Base-by-base conservation (phyloP, 306 rosid species). In the Castanea sativa region DNA sequence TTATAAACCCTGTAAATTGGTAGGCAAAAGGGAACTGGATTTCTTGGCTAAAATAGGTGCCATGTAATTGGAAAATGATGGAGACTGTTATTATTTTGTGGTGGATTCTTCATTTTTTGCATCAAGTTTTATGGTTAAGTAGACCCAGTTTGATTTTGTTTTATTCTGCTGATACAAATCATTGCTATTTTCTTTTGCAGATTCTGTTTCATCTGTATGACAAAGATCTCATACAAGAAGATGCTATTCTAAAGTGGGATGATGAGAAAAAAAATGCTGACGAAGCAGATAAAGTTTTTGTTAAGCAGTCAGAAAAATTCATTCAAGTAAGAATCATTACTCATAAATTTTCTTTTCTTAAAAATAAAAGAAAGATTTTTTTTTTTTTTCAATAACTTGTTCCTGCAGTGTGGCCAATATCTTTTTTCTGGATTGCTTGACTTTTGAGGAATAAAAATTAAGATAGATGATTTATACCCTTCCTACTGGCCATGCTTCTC, bases 181-280 rank as follows among this genome's bases (percentile, higher is more conserved):
- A 55, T 80, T 59, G 53, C 52, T 70, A 0, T 59, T 19, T 35
- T 75, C 69, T 78, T 79, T 23, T 32, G 6, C 92, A 96, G 99
- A 88, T 96, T 60, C 80, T 96, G 84, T 81, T 65, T 53, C 84
- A 80, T 75, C 79, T 96, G 77, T 96, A 96, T 61, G 84, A 89
- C 38, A 88, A 90, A 81, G 99, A 96, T 55, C 74, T 91, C 63
- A 55, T 96, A 71, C 87, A 79, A 73, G 99, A 96, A 90, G 96
- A 93, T 35, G 99, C 99, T 49, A 83, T 96, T 89, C 80, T 93
- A 69, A 88, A 88, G 83, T 96, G 98, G 99, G 96, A 89, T 23
- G 97, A 90, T 53, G 99, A 96, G 88, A 93, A 90, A 80, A 85
- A 82, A 79, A 88, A 88, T 0, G 98, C 99, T 0, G 99, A 93